Base-by-base conservation (phyloP, 805 yeast species). In the Komagataella pastoris region DNA sequence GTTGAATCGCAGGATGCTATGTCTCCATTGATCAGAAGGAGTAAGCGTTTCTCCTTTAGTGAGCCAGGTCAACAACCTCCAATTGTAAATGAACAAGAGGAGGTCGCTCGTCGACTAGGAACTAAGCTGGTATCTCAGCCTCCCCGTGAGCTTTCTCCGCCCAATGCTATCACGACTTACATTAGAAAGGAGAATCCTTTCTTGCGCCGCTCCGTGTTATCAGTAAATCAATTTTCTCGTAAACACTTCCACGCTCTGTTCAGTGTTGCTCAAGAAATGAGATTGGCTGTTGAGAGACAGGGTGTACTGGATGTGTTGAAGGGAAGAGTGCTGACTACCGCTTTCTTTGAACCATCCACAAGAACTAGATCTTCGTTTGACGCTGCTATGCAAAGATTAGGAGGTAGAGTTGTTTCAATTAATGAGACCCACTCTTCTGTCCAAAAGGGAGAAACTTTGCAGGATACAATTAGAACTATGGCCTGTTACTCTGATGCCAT, bases 311-410 rank as follows among this genome's bases (percentile, higher is more conserved):
- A 91, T 67, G 70, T 93, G 55, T 79, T 93, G 72, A 80, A 83
- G 67, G 96, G 98, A 54, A 83, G 95, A 62, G 81, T 93, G 52
- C 75, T 93, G 62, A 88, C 97, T 49, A 95, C 98, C 8, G 83
- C 93, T 75, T 93, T 93, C 75, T 93, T 89, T 69, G 99, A 93
- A 74, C 99, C 99, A 59, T 88, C 97, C 5, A 95, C 99, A 45
- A 81, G 99, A 72, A 93, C 99, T 40, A 81, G 95, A 17, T 82
- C 97, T 19, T 93, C 98, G 1, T 95, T 95, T 66, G 96, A 93
- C 67, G 97, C 97, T 61, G 99, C 99, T 54, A 93, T 93, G 99
- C 98, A 93, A 76, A 86, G 99, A 73, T 77, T 93, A 61, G 99
- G 99, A 68, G 99, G 99, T 65, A 81, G 96, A 70, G 96, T 89